phyloP scores from a whole-genome alignment of 805 yeast genomes.

The Candida silvatica region DNA sequence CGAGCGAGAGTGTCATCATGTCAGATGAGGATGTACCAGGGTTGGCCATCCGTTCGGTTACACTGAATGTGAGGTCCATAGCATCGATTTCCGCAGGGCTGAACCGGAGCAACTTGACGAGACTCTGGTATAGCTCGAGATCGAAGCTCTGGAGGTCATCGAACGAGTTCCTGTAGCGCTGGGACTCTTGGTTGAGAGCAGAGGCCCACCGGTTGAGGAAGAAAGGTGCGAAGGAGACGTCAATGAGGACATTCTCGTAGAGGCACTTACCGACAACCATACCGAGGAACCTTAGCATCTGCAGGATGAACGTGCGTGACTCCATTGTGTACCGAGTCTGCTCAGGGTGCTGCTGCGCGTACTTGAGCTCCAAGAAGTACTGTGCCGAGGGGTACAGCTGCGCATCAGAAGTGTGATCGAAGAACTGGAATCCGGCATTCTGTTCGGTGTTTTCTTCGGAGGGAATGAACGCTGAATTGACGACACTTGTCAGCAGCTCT shows the following conservation, averaged over 20 bases:
- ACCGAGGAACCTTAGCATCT: constrained; percentile 59
- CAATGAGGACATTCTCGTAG: constrained; percentile 74
- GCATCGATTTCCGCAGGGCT: constrained; percentile 40
- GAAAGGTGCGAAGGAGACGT: constrained; percentile 78
- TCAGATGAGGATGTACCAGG: constrained; percentile 11
- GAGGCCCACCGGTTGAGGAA: constrained; percentile 59
- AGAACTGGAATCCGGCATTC: constrained; percentile 23
- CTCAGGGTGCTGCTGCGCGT: constrained; percentile 15
- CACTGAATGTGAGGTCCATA: constrained; percentile 60
- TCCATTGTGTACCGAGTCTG: constrained; percentile 21
- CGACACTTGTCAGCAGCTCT: constrained; percentile 73
- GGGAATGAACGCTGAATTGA: constrained; percentile 57
- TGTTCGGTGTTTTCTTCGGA: constrained; percentile 14
- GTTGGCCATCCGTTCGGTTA: constrained; percentile 38
- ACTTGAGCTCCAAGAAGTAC: constrained; percentile 18
- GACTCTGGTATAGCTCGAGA: constrained; percentile 50
- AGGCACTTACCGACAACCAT: constrained; percentile 82
- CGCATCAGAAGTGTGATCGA: constrained; percentile 39
- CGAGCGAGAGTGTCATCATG: constrained; percentile 41
- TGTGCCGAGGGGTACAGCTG: constrained; percentile 71
- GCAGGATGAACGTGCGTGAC: constrained; percentile 15
- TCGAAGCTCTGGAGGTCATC: constrained; percentile 76
- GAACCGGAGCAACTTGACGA: constrained; percentile 54
- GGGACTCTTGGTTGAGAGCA: constrained; percentile 8
- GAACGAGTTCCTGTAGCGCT: constrained; percentile 47